phyloP scores from a whole-genome alignment of 345 rosid genomes.

The Lumnitzera littorea region DNA sequence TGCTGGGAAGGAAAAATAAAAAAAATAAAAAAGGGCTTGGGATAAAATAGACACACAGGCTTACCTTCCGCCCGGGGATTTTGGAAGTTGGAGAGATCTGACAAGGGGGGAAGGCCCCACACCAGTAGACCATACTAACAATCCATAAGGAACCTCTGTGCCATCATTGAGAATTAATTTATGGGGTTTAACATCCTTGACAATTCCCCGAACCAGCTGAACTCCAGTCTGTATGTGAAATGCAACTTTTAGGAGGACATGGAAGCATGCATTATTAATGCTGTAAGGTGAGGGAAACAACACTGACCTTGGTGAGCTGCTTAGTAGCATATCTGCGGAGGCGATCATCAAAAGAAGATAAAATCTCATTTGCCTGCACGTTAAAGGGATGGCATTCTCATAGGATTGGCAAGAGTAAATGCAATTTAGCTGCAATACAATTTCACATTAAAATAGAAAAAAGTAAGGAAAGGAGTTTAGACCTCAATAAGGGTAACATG shows the following conservation, averaged over 20 bases:
- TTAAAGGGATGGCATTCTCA: neutral
- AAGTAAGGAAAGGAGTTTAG: constrained; percentile 2
- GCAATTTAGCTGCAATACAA: neutral
- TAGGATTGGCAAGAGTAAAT: neutral
- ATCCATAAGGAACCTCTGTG: constrained; percentile 81
- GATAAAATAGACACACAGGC: constrained; percentile 1
- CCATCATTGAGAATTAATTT: constrained; percentile 73
- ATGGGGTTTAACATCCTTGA: constrained; percentile 77
- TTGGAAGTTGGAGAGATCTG: constrained; percentile 62
- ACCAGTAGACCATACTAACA: constrained; percentile 93
- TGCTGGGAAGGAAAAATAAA: too few relatives aligned
- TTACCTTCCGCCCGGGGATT: constrained; percentile 91
- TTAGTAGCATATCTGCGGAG: constrained; percentile 85
- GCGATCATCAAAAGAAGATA: constrained; percentile 93
- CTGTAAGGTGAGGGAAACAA: too few relatives aligned
- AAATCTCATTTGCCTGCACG: constrained; percentile 76
- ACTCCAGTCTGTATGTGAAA: constrained; percentile 70
- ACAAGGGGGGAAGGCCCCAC: constrained; percentile 84
- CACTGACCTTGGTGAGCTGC: constrained; percentile 71
- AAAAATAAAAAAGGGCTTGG: neutral
- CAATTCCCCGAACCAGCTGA: constrained; percentile 74
- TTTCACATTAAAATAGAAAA: neutral
- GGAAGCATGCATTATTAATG: too few relatives aligned
- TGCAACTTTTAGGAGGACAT: neutral
- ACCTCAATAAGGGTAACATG: constrained; percentile 96